phyloP scores from a whole-genome alignment of 2,329 filamentous ascomycete genomes.

The Bertia moriformis region DNA sequence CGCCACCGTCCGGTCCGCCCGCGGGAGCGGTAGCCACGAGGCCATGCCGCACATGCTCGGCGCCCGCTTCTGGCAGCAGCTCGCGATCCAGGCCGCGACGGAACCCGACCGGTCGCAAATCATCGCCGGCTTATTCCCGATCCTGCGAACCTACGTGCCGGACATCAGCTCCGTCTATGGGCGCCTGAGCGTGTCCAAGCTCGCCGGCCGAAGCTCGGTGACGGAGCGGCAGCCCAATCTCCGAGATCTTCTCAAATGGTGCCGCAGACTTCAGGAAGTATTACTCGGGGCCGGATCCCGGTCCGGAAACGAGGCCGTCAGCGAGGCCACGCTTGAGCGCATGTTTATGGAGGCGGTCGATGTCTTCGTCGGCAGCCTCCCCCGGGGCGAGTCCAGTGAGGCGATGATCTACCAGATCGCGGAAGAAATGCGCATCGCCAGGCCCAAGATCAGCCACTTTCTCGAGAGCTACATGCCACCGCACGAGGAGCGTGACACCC shows the following conservation, averaged over 20 bases:
- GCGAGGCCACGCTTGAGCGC: constrained; percentile 59
- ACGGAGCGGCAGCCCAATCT: constrained; percentile 48
- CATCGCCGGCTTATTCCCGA: constrained; percentile 54
- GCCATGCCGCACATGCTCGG: constrained; percentile 68
- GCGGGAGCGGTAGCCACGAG: constrained; percentile 51
- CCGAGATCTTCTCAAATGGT: constrained; percentile 84
- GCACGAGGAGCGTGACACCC: constrained; percentile 44
- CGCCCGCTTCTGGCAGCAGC: constrained; percentile 68
- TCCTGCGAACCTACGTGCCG: constrained; percentile 46
- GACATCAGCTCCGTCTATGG: constrained; percentile 45
- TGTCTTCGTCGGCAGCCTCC: constrained; percentile 74
- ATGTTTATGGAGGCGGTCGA: constrained; percentile 92
- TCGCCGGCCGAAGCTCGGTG: constrained; percentile 29
- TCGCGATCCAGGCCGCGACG: constrained; percentile 54
- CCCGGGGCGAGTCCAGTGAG: constrained; percentile 44
- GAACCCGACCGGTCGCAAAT: constrained; percentile 62
- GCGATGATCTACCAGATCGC: constrained; percentile 59
- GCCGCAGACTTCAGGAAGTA: constrained; percentile 56
- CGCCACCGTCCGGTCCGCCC: constrained; percentile 71
- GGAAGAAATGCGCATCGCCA: constrained; percentile 73
- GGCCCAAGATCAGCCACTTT: constrained; percentile 67
- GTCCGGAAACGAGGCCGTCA: constrained; percentile 55
- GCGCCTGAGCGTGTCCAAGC: constrained; percentile 27
- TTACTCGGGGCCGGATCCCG: constrained; percentile 46
- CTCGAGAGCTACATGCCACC: constrained; percentile 58